Evolutionary conservation across 192 early-diverging fungal genomes (phyloP), one percentile per base, ranked within the genome.

Genomic region (Dimargaris xerosporica): DNA sequence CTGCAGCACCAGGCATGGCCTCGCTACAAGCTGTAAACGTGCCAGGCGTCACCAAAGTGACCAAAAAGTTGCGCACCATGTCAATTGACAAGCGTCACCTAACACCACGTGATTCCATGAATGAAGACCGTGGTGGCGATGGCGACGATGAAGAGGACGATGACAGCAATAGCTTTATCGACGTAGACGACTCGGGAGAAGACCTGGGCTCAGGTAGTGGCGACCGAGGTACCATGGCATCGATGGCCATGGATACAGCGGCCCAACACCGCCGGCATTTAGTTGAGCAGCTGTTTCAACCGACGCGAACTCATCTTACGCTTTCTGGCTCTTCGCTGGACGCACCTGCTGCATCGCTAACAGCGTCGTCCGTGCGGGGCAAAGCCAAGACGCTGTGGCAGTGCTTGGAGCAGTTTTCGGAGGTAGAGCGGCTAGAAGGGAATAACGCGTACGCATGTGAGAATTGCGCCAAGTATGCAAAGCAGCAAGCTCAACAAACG

Each of bases 401-500:
- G 0, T 80, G 78, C 29, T 54, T 80, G 42, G 65, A 50, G 30
- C 67, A 70, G 21, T 84, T 87, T 63, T 75, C 81, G 30, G 71
- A 64, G 43, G 80, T 85, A 2, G 85, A 87, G 59, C 51, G 62
- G 12, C 61, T 87, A 29, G 80, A 85, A n/a, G 82, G 81, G 1
- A 74, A 80, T 16, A 75, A 84, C 65, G 68, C 65, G 10, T 85
- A 79, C 64, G 74, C 77, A 0, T 87, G 85, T 63, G 82, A 86
- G 13, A 69, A 78, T 44, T 87, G 85, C 58, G 74, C 70, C 47
- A 80, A 73, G 56, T 42, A 67, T n/a, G 28, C 47, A 19, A 26
- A 16, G 30, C 7, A 25, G 6, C 62, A 62, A 13, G 19, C 9
- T 15, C 28, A 21, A 15, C 12, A n/a, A 15, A 26, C 44, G 12